Percentiles rank a stretch among this genome's conserved stretches.
These are phyloP conservation scores for Trichoderma reesei DNA, from an alignment of 495 filamentous ascomycete genomes.

Conservation along the genomic window DNA sequence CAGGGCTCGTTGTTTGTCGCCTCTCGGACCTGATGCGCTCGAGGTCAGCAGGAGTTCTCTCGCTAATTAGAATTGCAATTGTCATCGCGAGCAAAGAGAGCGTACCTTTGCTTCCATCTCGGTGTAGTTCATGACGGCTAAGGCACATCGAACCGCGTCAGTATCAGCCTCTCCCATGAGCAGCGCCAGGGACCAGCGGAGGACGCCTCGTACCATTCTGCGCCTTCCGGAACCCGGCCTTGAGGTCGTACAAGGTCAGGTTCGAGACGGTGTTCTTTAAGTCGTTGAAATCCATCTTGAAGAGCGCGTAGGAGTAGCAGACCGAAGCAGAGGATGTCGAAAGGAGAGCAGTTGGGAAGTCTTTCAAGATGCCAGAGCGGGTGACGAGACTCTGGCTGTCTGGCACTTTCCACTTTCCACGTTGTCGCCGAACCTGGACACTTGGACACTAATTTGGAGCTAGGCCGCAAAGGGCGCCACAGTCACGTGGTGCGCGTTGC, in stretches of 20 bases:
- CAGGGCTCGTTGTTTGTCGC: conserved; percentile 97
- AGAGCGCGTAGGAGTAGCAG: background rate
- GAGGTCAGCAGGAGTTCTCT: conserved; percentile 14
- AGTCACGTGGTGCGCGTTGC: background rate
- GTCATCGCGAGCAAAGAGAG: conserved; percentile 13
- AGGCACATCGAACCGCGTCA: background rate
- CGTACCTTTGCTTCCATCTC: conserved; percentile 96
- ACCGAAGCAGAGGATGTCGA: background rate
- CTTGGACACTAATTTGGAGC: conserved; percentile 2
- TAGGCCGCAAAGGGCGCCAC: background rate
- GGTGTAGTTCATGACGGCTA: conserved; percentile 99
- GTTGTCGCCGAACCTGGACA: conserved; percentile 2
- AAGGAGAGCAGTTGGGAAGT: background rate
- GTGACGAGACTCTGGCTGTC: background rate
- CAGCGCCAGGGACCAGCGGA: background rate
- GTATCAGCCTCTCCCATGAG: conserved; percentile 15
- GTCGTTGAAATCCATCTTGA: conserved; percentile 72
- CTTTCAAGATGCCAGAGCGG: conserved; percentile 1
- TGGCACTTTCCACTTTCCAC: background rate
- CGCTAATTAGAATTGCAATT: background rate
- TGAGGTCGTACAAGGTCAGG: conserved; percentile 91
- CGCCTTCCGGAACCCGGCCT: conserved; percentile 92
- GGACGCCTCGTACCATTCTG: conserved; percentile 76
- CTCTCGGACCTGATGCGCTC: conserved; percentile 62
- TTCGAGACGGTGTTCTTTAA: conserved; percentile 87